Evolutionary conservation across 352 stramenopile species (phyloP).

Genomic region (Phytophthora niederhauseri): DNA sequence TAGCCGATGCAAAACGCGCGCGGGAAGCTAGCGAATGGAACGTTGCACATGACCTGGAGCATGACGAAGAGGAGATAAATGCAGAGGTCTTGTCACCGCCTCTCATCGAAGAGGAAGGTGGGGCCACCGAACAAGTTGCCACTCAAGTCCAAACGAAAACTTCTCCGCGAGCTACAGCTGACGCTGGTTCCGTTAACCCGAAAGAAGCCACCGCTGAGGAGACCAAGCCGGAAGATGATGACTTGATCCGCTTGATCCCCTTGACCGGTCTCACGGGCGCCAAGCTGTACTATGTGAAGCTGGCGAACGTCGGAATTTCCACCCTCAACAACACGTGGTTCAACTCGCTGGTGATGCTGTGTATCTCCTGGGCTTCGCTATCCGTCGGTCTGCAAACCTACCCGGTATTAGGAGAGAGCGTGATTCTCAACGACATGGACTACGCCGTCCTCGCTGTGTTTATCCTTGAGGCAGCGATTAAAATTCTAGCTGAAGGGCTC

Average conservation of each 20-base stretch:
- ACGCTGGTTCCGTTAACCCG: neutral
- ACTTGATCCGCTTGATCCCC: conserved; percentile 36
- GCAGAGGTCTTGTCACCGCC: neutral
- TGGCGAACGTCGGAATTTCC: conserved; percentile 47
- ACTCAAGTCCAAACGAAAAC: conserved; percentile 6
- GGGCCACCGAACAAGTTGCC: neutral
- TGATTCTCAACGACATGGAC: conserved; percentile 68
- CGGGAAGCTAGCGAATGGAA: conserved; percentile 32
- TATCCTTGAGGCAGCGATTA: conserved; percentile 75
- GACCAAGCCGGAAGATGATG: conserved; percentile 31
- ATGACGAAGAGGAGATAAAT: neutral
- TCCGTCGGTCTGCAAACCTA: conserved; percentile 88
- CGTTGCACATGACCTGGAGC: conserved; percentile 22
- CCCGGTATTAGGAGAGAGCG: conserved; percentile 42
- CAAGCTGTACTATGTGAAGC: conserved; percentile 37
- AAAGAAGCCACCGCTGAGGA: conserved; percentile 3
- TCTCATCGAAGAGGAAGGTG: conserved; percentile 3
- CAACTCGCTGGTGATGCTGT: conserved; percentile 74
- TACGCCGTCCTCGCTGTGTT: conserved; percentile 72
- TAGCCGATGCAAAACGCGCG: conserved; percentile 28
- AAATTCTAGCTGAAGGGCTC: conserved; percentile 81
- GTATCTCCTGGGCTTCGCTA: conserved; percentile 80
- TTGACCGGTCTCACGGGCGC: conserved; percentile 44
- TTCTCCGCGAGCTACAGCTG: neutral
- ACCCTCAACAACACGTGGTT: conserved; percentile 65